A percentile compares a stretch with the other conserved stretches of the same genome.
Conservation (phyloP, 257 asterid species). For the Rubia yunnanensis region DNA sequence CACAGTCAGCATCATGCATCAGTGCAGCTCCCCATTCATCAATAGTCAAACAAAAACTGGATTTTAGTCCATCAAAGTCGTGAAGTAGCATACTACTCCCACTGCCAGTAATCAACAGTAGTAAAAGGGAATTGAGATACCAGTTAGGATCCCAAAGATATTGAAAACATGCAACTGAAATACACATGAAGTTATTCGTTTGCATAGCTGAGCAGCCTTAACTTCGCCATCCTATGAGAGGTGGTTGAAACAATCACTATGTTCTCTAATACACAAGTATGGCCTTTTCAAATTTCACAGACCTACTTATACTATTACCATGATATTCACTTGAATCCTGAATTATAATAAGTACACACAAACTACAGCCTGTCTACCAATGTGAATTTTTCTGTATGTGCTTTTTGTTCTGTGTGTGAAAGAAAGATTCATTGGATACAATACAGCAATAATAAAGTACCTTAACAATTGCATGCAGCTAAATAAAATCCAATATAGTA, state of each 20-base stretch:
- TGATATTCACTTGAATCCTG: background rate
- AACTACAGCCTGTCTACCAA: no score
- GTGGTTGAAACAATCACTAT: background rate
- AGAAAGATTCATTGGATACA: background rate
- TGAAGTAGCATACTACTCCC: background rate
- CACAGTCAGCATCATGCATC: background rate
- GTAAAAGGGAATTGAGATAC: background rate
- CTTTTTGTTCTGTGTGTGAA: background rate
- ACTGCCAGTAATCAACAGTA: background rate
- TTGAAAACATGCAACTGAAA: background rate
- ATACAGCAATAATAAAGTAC: background rate
- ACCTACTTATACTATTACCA: background rate
- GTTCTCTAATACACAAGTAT: background rate
- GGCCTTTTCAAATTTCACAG: background rate
- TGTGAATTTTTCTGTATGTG: background rate
- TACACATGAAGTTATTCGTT: no score
- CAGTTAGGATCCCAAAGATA: background rate
- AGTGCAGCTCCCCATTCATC: background rate
- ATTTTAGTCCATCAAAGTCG: background rate
- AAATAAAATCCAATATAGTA: background rate
- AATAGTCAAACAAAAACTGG: conserved; percentile 2
- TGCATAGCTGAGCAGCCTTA: background rate
- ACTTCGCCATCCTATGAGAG: background rate
- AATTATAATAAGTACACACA: background rate
- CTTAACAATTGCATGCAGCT: background rate